Percentiles rank a stretch among this genome's conserved stretches.
phyloP scores from a whole-genome alignment of 2,329 filamentous ascomycete species.

The Cladosporium oxysporum region DNA sequence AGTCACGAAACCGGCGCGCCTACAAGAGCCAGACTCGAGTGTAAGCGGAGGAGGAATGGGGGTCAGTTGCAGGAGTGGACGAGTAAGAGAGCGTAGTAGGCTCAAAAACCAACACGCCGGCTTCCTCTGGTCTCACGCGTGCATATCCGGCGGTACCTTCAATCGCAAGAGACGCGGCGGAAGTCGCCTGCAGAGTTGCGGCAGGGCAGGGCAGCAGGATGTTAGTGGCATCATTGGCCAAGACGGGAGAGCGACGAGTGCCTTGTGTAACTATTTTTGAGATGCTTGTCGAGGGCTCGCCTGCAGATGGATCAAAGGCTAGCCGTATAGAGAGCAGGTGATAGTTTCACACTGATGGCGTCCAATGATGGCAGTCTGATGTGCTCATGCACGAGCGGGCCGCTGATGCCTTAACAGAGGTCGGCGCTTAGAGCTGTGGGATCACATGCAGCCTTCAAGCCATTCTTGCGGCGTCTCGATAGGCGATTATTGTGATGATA shows the following conservation, averaged over 20 bases:
- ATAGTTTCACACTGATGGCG: constrained; percentile 4
- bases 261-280: constrained; percentile 20
- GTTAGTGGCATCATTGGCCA: constrained; percentile 16
- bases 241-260: not conserved
- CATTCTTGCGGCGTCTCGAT: not conserved
- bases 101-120: constrained; percentile 9
- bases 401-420: not conserved
- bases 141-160: not conserved
- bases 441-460: not conserved
- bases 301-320: not conserved
- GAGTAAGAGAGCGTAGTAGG: constrained; percentile 26
- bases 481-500: not conserved
- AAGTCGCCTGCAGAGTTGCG: constrained; percentile 8
- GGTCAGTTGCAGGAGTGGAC: constrained; percentile 22
- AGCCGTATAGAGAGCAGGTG: not conserved
- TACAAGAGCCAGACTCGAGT: constrained; percentile 25
- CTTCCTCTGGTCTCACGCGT: constrained; percentile 16
- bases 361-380: constrained; percentile 15
- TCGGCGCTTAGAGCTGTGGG: constrained; percentile 5
- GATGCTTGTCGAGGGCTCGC: constrained; percentile 7
- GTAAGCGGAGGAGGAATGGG: constrained; percentile 23
- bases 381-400: constrained; percentile 14
- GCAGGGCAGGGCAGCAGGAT: not conserved
- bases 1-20: constrained; percentile 21
- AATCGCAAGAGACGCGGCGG: constrained; percentile 11